Conservation (phyloP, 257 asterid species). For the Coffea eugenioides region DNA sequence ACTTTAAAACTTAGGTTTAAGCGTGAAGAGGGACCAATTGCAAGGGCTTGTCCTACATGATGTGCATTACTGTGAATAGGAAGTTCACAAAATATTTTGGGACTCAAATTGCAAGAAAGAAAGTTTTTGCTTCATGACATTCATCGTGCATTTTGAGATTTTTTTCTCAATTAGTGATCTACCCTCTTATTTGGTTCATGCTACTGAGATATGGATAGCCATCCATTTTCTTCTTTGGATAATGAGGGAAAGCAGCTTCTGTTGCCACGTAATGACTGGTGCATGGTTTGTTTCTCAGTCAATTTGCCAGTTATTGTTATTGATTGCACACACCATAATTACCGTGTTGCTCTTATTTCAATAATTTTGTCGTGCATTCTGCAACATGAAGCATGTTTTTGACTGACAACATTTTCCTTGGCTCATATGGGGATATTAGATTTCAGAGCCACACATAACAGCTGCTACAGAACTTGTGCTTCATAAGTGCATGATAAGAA, state of each 20-base stretch:
- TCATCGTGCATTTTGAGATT: neutral
- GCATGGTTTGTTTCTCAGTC: neutral
- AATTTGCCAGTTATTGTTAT: neutral
- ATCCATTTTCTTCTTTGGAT: neutral
- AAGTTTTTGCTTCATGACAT: neutral
- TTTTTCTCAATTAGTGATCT: neutral
- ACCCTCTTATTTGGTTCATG: neutral
- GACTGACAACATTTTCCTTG: conserved; percentile 21
- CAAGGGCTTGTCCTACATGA: neutral
- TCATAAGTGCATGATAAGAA: conserved; percentile 22
- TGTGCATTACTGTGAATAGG: neutral
- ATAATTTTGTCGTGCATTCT: conserved; percentile 9
- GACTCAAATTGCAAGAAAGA: neutral
- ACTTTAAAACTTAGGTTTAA: neutral
- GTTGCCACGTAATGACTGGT: conserved; percentile 2
- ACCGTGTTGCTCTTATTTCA: conserved; percentile 18
- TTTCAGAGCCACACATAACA: conserved; percentile 13
- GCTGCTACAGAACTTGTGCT: conserved; percentile 17
- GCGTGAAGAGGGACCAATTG: neutral
- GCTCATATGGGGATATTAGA: conserved; percentile 24
- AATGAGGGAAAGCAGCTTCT: conserved; percentile 13
- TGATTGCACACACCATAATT: neutral
- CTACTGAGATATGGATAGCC: neutral
- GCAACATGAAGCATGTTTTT: conserved; percentile 19
- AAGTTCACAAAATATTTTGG: neutral